Evolutionary conservation across 805 yeast species (phyloP), one percentile per base, ranked within the genome.

Genomic region (Kregervanrija delftensis): DNA sequence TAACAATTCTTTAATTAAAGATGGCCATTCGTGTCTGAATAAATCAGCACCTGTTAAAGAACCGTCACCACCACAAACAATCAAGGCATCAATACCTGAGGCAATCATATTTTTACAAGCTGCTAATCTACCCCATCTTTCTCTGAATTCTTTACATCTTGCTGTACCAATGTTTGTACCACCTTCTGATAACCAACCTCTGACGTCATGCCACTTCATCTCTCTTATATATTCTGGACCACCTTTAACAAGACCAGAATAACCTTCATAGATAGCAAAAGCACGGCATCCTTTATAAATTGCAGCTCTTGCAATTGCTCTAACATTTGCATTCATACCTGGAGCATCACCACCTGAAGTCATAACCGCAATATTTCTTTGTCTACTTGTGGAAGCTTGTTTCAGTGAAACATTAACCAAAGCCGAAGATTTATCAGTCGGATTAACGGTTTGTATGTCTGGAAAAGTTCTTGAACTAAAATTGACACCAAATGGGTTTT

Each of bases 61-160:
- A 42, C 91, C 91, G 60, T 84, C 91, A 60, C 91, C 91, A 53
- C 91, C 91, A 65, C 88, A 81, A 14, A 84, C 90, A 50, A 84
- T 75, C 50, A 84, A 68, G 2, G 88, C 90, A 62, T 84, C 89
- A 46, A 84, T 83, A 44, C 90, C 90, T 31, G 80, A 76, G 38
- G 64, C 72, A 52, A 84, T 74, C 76, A 84, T 69, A 63, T 84
- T 80, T 53, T 73, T 69, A 44, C 85, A 82, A 33, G 79, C 89
- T 39, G 63, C 52, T 40, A 83, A 63, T 55, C 91, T 68, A 35
- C 91, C 91, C 52, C 68, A 66, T 41, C 86, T 66, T 58, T 82
- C 83, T 55, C 76, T 72, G 63, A 84, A 84, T 51, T 74, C 86
- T 62, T 63, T 69, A 59, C 85, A 80, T 56, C 91, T 69, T 3